These are phyloP conservation scores for Allomyces macrogynus DNA, from an alignment of 192 early-diverging fungal species.

Conservation along the genomic window DNA sequence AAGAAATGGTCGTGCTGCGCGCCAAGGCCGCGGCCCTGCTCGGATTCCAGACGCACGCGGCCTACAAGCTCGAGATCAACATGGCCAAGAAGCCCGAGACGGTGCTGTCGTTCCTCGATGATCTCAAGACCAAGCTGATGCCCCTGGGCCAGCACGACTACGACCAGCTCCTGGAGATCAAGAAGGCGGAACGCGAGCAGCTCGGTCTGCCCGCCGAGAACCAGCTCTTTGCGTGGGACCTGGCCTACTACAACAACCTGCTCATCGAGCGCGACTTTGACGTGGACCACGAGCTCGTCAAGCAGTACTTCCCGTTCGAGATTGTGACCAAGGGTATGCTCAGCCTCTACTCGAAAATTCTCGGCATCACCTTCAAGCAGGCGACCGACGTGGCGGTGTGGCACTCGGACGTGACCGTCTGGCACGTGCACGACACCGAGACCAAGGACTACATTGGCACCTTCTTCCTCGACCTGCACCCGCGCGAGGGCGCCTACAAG, in stretches of 20 bases:
- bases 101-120: constrained; percentile 43
- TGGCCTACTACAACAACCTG: constrained; percentile 47
- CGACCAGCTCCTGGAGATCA: constrained; percentile 32
- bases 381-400: constrained; percentile 36
- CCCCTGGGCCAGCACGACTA: constrained; percentile 38
- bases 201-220: constrained; percentile 17
- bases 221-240: constrained; percentile 49
- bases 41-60: constrained; percentile 51
- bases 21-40: constrained; percentile 32
- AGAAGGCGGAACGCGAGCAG: constrained; percentile 29
- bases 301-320: constrained; percentile 55
- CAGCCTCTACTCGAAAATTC: constrained; percentile 50
- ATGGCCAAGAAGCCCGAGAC: constrained; percentile 57
- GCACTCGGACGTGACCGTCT: constrained; percentile 62
- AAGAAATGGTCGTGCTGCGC: constrained; percentile 33
- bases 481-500: constrained; percentile 46
- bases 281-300: constrained; percentile 58
- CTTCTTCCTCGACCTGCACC: constrained; percentile 58
- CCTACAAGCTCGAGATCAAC: constrained; percentile 48
- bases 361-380: constrained; percentile 45
- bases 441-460: constrained; percentile 38
- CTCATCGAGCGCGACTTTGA: constrained; percentile 48
- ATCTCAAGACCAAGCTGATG: constrained; percentile 33
- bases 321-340: constrained; percentile 44
- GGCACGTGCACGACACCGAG: constrained; percentile 37